Base-by-base conservation (phyloP, 2,329 filamentous ascomycete genomes). In the Alternaria incomplexa region DNA sequence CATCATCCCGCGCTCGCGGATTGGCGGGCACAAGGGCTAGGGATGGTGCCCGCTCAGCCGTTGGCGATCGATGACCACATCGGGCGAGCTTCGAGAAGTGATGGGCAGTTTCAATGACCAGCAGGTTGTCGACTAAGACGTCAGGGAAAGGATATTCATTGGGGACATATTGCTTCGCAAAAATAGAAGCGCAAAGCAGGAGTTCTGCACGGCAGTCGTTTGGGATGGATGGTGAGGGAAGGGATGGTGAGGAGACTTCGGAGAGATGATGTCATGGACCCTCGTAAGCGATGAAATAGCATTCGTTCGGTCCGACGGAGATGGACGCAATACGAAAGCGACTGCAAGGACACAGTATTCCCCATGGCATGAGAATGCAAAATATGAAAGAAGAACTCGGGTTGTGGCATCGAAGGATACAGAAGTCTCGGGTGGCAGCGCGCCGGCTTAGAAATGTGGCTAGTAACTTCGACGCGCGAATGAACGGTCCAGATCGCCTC, bases 261-360 rank as follows among this genome's bases (percentile, higher is more conserved):
- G 45, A 43, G 43, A 46, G 50, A 50, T 73, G 70, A 74, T 75
- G 73, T 75, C 74, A 76, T 74, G 36, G 62, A 53, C 43, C 30
- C 17, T 48, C 40, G 5, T 62, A 66, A 68, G 68, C 66, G 66
- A 64, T 10, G 10, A 23, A 58, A 59, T 71, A 62, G 62, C 44
- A 30, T 60, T 56, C 6, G 43, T 57, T 44, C 32, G 44, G 43
- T 48, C 47, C 43, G 40, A 55, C 53, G 36, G 45, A 61, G 15
- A 13, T 53, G 26, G 47, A 30, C 52, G 55, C 57, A 60, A 32
- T 43, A 47, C 17, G 53, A 23, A 56, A 6, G 43, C 25, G 17
- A 46, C 43, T 43, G 36, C 1, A 36, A 45, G 40, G 22, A 17
- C n/a, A 51, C 13, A 30, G 12, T 20, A 51, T n/a, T n/a, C 26